Percentiles rank a stretch among this genome's conserved stretches.
phyloP scores from a whole-genome alignment of 805 yeast species.

The Torulaspora quercuum region DNA sequence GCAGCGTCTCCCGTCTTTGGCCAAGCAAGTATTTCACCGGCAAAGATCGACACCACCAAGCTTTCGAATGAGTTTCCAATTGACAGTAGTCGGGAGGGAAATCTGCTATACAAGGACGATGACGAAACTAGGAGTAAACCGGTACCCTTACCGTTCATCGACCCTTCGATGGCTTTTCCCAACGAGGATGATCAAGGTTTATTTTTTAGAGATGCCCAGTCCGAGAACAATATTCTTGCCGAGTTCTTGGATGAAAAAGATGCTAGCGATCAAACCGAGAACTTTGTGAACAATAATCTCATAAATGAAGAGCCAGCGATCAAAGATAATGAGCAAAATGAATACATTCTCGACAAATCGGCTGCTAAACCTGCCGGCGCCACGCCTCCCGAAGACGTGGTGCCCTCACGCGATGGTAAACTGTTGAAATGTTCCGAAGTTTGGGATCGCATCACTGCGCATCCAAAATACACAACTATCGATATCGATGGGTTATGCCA shows the following conservation, averaged over 20 bases:
- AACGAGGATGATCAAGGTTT: constrained; percentile 19
- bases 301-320: constrained; percentile 19
- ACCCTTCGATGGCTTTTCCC: constrained; percentile 34
- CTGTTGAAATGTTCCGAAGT: constrained; percentile 80
- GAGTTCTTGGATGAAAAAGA: constrained; percentile 20
- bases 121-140: constrained; percentile 1
- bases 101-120: constrained; percentile 1
- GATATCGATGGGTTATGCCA: constrained; percentile 92
- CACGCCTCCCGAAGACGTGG: constrained; percentile 41
- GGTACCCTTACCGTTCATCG: constrained; percentile 25
- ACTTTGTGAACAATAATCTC: constrained; percentile 9
- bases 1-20: constrained; percentile 20
- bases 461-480: constrained; percentile 87
- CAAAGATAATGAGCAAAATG: background rate
- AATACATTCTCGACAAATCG: constrained; percentile 1
- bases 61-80: constrained; percentile 1
- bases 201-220: constrained; percentile 19
- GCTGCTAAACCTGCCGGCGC: constrained; percentile 34
- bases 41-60: constrained; percentile 4
- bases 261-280: constrained; percentile 18
- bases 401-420: constrained; percentile 63
- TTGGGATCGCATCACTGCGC: constrained; percentile 94
- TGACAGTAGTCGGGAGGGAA: background rate
- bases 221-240: constrained; percentile 15
- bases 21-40: constrained; percentile 15